These are phyloP conservation scores for Corymbia calophylla DNA, from an alignment of 441 rosid genomes.

Conservation along the genomic window DNA sequence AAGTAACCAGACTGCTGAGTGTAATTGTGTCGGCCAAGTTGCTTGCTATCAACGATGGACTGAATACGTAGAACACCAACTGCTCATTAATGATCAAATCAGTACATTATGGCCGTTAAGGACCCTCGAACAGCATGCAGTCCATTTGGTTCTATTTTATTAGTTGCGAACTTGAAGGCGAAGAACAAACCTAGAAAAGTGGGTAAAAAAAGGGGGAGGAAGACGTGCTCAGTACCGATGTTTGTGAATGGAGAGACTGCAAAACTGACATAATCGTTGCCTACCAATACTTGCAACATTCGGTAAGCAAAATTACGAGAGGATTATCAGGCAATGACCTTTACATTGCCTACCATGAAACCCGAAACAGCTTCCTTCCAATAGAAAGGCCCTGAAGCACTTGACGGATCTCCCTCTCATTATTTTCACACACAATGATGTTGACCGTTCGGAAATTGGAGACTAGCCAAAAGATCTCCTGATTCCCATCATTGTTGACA, in stretches of 20 bases:
- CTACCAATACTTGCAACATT: not conserved
- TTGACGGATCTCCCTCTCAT: not conserved
- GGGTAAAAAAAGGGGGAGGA: not conserved
- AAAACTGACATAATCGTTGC: not conserved
- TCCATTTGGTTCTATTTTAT: not conserved
- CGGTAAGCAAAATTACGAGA: too few species aligned
- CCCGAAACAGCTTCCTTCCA: not conserved
- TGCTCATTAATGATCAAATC: not conserved
- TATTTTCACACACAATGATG: not conserved
- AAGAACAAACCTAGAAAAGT: not conserved
- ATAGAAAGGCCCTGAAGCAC: not conserved
- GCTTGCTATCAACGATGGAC: conserved; percentile 15
- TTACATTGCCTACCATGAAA: too few species aligned
- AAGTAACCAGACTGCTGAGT: conserved; percentile 2
- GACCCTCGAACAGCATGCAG: not conserved
- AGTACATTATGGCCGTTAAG: not conserved
- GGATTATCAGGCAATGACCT: too few species aligned
- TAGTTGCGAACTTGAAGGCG: not conserved
- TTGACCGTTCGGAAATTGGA: not conserved
- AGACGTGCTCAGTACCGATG: not conserved
- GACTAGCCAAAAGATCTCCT: not conserved
- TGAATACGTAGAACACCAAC: conserved; percentile 19
- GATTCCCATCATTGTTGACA: not conserved
- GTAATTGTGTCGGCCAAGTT: conserved; percentile 17
- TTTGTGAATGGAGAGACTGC: not conserved